Base-by-base conservation (phyloP, 768 basidiomycete species). In the Russula brevipes region DNA sequence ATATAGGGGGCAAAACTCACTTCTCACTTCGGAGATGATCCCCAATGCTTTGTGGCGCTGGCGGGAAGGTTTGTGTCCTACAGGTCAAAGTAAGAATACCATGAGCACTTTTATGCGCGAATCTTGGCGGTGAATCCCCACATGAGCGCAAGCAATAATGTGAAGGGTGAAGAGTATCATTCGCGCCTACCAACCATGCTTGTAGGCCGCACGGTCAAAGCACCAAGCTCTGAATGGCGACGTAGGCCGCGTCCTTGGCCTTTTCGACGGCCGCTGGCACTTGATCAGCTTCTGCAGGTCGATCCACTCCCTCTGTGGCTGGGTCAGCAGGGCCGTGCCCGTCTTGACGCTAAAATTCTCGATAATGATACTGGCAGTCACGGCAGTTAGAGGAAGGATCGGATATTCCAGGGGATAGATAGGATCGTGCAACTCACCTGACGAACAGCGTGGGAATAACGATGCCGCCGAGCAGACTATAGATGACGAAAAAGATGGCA, bases 141-240 rank as follows among this genome's bases (percentile, higher is more conserved):
- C 93, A 93, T 91, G 61, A 98, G 79, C 1, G n/a, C n/a, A n/a
- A n/a, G 85, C 84, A 39, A 91, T 70, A 49, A 97, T 91, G 71
- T 98, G 95, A 17, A 90, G 46, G 19, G 90, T 72, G 69, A 94
- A 95, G 30, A 96, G 72, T 82, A 95, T 89, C 54, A 76, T 76
- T 60, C 87, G 78, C 6, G 88, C 82, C 95, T 95, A 98, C 85
- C 88, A 93, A 2, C 96, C 96, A 69, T 94, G 89, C 73, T 98
- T 98, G 65, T 85, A 80, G 16, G 93, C 85, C 0, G 96, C 95
- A 35, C 94, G 83, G 59, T 95, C 89, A 71, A 85, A 96, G 72
- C 96, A 98, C 94, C 96, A 98, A 24, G 81, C 78, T 57, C 88
- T 80, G 36, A 93, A 68, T 0, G 69, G 65, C 64, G 74, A 79